Conservation (phyloP, 75 land plant species). For the Pinus tabuliformis region DNA sequence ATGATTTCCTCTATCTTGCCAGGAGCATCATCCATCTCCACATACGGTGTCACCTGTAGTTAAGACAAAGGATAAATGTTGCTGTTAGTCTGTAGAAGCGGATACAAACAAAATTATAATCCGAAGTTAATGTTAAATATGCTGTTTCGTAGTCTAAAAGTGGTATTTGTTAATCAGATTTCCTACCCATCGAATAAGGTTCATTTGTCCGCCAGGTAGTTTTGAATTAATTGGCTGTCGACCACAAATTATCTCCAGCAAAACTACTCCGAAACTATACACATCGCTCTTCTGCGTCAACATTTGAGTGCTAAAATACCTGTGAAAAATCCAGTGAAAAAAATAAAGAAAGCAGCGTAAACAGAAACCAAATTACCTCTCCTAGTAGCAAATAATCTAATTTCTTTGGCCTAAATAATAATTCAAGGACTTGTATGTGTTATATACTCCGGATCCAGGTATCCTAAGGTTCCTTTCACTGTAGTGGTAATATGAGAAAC, state of each 20-base stretch:
- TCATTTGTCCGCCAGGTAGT: neutral
- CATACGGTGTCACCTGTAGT: neutral
- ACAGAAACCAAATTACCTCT: too few species aligned
- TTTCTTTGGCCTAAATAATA: too few species aligned
- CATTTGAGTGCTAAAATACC: constrained; percentile 11
- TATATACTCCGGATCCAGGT: constrained; percentile 21
- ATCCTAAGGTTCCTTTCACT: constrained; percentile 26
- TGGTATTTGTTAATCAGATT: neutral
- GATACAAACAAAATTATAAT: too few species aligned
- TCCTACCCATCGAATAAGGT: neutral
- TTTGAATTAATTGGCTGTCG: neutral
- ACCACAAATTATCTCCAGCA: constrained; percentile 17
- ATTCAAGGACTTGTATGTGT: neutral
- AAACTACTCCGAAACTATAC: constrained; percentile 26
- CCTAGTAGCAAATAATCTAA: too few species aligned
- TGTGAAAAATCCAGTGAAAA: neutral
- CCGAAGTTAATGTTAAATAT: too few species aligned
- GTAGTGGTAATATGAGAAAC: constrained; percentile 10
- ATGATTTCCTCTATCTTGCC: neutral
- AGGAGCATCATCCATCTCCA: neutral
- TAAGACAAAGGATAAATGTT: too few species aligned
- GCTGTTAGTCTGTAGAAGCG: too few species aligned
- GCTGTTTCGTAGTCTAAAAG: too few species aligned
- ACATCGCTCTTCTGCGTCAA: constrained; percentile 25
- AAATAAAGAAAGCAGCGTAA: too few species aligned